phyloP scores from a whole-genome alignment of 192 early-diverging fungal genomes.

The Helicostylum pulchrum region DNA sequence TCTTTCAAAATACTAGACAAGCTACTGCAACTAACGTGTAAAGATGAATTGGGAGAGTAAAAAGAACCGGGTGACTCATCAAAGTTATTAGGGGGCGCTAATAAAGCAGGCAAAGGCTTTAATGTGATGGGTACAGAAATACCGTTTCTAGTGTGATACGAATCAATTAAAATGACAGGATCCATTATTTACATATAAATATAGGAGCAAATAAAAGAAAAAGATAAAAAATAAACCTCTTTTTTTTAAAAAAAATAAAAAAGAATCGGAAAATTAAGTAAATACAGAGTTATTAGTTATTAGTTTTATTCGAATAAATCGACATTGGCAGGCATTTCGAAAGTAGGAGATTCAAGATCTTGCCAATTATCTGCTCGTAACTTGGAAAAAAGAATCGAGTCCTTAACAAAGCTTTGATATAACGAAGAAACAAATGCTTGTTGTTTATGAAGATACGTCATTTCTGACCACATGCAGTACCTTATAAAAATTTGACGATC shows the following conservation, averaged over 20 bases:
- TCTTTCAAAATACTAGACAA: no score
- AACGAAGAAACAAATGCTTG: conserved; percentile 54
- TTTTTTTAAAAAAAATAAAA: not conserved
- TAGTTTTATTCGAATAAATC: conserved; percentile 19
- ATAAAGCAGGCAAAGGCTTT: not conserved
- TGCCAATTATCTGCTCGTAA: conserved; percentile 28
- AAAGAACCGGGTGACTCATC: not conserved
- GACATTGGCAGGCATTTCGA: conserved; percentile 31
- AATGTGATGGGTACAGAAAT: not conserved
- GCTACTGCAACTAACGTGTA: not conserved
- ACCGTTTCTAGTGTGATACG: no score
- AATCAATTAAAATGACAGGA: no score
- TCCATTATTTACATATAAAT: not conserved
- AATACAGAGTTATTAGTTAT: not conserved
- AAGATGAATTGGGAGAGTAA: not conserved
- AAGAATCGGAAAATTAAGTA: conserved; percentile 2
- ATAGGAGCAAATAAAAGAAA: not conserved
- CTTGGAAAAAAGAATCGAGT: conserved; percentile 48
- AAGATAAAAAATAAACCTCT: not conserved
- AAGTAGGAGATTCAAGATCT: conserved; percentile 26
- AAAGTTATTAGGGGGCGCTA: not conserved
- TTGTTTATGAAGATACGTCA: conserved; percentile 60
- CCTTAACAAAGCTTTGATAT: conserved; percentile 62
- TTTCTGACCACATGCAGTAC: conserved; percentile 57
- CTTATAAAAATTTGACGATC: conserved; percentile 44